Evolutionary conservation across 2,329 filamentous ascomycete species (phyloP).

Genomic region (Samsoniella hepiali): DNA sequence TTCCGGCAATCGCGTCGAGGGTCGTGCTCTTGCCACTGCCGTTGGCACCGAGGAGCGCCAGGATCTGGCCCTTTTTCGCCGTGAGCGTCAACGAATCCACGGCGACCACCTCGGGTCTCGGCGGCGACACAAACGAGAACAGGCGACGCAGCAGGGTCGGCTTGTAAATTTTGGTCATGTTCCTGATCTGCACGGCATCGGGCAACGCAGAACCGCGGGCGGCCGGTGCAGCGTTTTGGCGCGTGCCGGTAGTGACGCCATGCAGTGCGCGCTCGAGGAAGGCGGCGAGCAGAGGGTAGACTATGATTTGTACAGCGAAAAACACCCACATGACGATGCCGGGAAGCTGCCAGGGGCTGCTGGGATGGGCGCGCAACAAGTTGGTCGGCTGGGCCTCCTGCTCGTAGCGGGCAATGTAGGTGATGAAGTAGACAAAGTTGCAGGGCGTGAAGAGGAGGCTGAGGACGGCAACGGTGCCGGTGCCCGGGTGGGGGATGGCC

Average conservation of each 20-base stretch:
- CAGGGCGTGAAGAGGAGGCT: constrained; percentile 77
- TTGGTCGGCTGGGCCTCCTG: constrained; percentile 55
- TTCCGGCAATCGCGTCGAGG: constrained; percentile 31
- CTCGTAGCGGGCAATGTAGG: constrained; percentile 71
- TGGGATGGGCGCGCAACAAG: constrained; percentile 56
- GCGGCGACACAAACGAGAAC: constrained; percentile 44
- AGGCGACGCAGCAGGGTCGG: constrained; percentile 57
- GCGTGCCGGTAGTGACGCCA: constrained; percentile 56
- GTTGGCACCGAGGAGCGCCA: constrained; percentile 65
- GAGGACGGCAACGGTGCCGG: constrained; percentile 61
- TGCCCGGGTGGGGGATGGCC: constrained; percentile 58
- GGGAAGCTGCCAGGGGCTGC: constrained; percentile 60
- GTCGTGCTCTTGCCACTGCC: constrained; percentile 74
- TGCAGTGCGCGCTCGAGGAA: constrained; percentile 59
- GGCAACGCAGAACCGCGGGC: constrained; percentile 29
- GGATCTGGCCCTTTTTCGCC: constrained; percentile 70
- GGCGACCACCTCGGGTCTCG: constrained; percentile 65
- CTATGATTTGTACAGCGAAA: constrained; percentile 63
- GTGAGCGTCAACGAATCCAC: constrained; percentile 68
- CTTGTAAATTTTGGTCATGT: constrained; percentile 71
- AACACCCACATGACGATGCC: constrained; percentile 74
- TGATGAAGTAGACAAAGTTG: constrained; percentile 75
- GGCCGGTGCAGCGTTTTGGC: constrained; percentile 34
- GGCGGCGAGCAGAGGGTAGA: constrained; percentile 69
- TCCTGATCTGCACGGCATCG: constrained; percentile 62